These are phyloP conservation scores for Tinospora cordifolia DNA, from an alignment of 164 flowering plant genomes.

Conservation along the genomic window DNA sequence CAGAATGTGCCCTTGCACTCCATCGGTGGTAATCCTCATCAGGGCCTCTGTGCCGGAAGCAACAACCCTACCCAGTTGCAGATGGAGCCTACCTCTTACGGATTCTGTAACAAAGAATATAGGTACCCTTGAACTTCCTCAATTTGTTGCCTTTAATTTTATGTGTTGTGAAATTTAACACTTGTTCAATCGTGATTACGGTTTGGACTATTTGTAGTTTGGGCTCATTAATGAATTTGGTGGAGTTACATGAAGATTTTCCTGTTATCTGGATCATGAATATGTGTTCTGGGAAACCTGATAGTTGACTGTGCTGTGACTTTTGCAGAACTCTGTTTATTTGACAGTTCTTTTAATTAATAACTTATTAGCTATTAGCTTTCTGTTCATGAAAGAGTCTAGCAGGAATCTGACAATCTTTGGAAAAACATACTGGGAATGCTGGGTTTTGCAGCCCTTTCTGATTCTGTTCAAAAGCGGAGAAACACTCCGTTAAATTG, in stretches of 20 bases:
- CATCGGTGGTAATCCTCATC: conserved; percentile 31
- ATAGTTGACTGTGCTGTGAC: conserved; percentile 4
- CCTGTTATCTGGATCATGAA: conserved; percentile 4
- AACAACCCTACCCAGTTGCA: conserved; percentile 39
- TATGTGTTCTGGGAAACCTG: conserved; percentile 10
- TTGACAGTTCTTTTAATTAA: conserved; percentile 8
- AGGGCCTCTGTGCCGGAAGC: conserved; percentile 33
- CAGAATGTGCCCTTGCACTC: conserved; percentile 49
- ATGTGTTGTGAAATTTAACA: too few species aligned
- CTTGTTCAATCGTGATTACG: too few species aligned
- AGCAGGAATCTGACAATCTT: conserved; percentile 16
- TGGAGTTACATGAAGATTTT: too few species aligned
- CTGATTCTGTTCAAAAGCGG: conserved; percentile 3
- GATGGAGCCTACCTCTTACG: conserved; percentile 51
- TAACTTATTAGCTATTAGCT: conserved; percentile 3
- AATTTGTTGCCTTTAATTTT: not conserved
- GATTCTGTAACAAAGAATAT: conserved; percentile 58
- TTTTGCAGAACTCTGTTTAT: conserved; percentile 5
- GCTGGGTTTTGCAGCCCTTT: not conserved
- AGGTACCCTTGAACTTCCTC: conserved; percentile 32
- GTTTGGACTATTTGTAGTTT: too few species aligned
- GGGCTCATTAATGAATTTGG: too few species aligned
- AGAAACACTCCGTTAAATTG: not conserved
- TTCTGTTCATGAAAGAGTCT: conserved; percentile 3
- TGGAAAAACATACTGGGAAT: not conserved